phyloP scores from a whole-genome alignment of 768 basidiomycete species.

The Tricholoma sp. region DNA sequence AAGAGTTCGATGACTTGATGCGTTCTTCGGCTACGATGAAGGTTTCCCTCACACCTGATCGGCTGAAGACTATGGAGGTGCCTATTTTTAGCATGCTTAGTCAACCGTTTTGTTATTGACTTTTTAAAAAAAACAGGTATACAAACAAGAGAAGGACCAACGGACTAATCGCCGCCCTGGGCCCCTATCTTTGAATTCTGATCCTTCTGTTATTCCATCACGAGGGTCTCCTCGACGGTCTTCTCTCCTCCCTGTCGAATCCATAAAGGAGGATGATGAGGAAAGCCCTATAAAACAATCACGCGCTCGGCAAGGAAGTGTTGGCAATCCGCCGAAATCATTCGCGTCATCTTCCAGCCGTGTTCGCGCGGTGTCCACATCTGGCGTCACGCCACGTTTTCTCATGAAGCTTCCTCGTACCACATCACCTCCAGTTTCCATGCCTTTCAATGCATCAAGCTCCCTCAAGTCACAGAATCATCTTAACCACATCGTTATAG shows the following conservation, averaged over 20 bases:
- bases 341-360: conserved; percentile 27
- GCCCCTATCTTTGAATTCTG: conserved; percentile 29
- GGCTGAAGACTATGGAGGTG: conserved; percentile 92
- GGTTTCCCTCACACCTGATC: conserved; percentile 91
- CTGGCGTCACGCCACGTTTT: conserved; percentile 23
- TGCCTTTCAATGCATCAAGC: conserved; percentile 20
- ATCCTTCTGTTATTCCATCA: conserved; percentile 26
- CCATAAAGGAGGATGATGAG: conserved; percentile 67
- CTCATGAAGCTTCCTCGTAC: conserved; percentile 23
- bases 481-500: conserved; percentile 15
- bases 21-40: conserved; percentile 89
- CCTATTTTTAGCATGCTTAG: conserved; percentile 29
- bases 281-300: conserved; percentile 31
- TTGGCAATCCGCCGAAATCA: conserved; percentile 34
- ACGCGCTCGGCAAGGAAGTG: conserved; percentile 43
- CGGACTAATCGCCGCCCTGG: conserved; percentile 33
- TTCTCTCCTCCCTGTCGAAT: conserved; percentile 53
- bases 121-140: conserved; percentile 37
- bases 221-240: conserved; percentile 33
- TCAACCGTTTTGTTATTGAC: conserved; percentile 21
- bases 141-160: conserved; percentile 70
- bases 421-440: conserved; percentile 24
- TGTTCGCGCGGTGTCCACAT: conserved; percentile 37
- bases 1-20: conserved; percentile 94
- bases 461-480: conserved; percentile 24